phyloP scores from a whole-genome alignment of 2,329 filamentous ascomycete genomes.

The Diaporthe helianthi region DNA sequence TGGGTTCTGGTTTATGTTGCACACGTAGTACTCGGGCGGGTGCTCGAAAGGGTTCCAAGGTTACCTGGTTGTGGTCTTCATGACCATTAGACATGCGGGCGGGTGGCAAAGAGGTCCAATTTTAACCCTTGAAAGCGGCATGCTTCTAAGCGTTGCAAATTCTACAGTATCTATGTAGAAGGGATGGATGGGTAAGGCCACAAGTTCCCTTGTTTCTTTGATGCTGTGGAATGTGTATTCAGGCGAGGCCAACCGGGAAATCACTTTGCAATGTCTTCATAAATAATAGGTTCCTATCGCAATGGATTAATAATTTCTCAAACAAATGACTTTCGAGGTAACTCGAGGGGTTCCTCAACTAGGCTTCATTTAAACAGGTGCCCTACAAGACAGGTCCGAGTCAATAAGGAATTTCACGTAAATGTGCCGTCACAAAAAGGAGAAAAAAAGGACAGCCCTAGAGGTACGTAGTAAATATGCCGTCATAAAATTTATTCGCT shows the following conservation, averaged over 20 bases:
- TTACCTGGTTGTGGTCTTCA: no score
- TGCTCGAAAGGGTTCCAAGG: no score
- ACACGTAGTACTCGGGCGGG: background rate
- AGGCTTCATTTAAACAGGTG: background rate
- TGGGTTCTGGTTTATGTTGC: background rate
- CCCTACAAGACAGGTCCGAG: rapidly evolving
- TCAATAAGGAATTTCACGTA: background rate
- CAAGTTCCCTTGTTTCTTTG: no score
- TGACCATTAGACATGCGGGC: no score
- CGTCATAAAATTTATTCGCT: slow-evolving; percentile 2
- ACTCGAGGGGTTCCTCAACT: background rate
- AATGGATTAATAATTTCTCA: background rate
- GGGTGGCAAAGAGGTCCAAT: no score
- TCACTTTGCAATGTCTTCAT: no score
- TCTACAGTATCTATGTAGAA: no score
- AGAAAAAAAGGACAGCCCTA: no score
- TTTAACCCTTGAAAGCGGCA: no score
- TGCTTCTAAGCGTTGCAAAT: no score
- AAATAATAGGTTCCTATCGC: background rate
- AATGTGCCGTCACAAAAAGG: background rate
- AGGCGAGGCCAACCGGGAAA: background rate
- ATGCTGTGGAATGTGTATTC: background rate
- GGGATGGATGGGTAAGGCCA: no score
- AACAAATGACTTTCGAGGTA: background rate
- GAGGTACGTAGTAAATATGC: background rate